A percentile compares a stretch with the other conserved stretches of the same genome.
Evolutionary conservation across 2,329 filamentous ascomycete species (phyloP).

Genomic region (Beauveria sp.): DNA sequence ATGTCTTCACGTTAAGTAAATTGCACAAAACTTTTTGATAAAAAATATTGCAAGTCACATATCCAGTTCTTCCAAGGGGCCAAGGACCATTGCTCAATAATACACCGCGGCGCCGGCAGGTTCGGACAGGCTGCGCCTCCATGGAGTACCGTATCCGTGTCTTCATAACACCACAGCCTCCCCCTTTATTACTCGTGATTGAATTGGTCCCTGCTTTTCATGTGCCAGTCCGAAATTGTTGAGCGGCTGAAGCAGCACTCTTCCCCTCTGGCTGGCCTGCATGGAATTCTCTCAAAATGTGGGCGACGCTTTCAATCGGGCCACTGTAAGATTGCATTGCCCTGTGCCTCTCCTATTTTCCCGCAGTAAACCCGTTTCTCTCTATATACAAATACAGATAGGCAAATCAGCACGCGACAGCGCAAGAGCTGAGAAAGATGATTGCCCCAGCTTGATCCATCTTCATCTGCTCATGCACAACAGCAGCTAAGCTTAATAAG

Average conservation of each 20-base stretch:
- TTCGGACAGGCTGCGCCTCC: no score
- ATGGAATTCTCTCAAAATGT: background rate
- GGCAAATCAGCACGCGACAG: conserved; percentile 8
- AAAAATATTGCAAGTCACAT: no score
- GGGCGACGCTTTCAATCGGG: background rate
- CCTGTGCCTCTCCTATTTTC: background rate
- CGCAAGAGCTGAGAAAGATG: background rate
- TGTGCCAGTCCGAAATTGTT: background rate
- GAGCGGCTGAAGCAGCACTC: no score
- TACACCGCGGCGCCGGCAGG: no score
- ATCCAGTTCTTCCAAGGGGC: no score
- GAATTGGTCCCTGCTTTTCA: background rate
- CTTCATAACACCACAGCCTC: no score
- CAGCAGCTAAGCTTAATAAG: conserved; percentile 3
- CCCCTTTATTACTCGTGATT: no score
- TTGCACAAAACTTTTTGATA: no score
- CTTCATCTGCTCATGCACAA: background rate
- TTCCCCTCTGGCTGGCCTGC: background rate
- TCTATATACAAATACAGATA: background rate
- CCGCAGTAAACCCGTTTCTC: background rate
- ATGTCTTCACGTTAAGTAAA: no score
- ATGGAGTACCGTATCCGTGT: no score
- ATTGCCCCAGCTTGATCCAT: background rate
- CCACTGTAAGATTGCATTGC: background rate
- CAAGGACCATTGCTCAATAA: no score